Percentiles rank a stretch among this genome's conserved stretches.
Evolutionary conservation across 177 flowering plant genomes (phyloP).

Genomic region (Vitis hybrid): DNA sequence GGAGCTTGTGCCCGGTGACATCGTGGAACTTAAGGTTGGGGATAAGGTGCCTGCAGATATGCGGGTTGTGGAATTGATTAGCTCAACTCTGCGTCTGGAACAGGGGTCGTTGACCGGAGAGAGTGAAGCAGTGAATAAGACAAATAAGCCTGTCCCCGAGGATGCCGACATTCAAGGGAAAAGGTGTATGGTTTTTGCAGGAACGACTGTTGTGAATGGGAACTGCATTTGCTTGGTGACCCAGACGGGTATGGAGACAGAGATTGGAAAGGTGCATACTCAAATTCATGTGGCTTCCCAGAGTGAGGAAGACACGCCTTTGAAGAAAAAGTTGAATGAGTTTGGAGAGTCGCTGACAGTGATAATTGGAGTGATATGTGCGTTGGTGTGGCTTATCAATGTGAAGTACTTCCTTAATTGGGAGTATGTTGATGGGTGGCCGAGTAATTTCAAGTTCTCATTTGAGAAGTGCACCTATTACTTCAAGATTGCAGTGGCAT

Average conservation of each 20-base stretch:
- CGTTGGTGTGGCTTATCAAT: conserved; percentile 62
- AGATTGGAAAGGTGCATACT: conserved; percentile 59
- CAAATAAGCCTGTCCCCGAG: conserved; percentile 40
- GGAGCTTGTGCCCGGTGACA: conserved; percentile 60
- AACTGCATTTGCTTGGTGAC: conserved; percentile 52
- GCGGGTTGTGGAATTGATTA: conserved; percentile 46
- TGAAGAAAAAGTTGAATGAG: conserved; percentile 68
- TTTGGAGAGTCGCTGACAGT: conserved; percentile 56
- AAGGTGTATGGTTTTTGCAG: conserved; percentile 59
- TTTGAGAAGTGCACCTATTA: conserved; percentile 73
- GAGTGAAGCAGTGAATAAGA: conserved; percentile 60
- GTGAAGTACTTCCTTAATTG: conserved; percentile 64
- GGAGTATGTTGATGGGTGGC: conserved; percentile 61
- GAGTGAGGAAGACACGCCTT: conserved; percentile 57
- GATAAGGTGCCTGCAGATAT: conserved; percentile 65
- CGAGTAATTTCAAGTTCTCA: conserved; percentile 56
- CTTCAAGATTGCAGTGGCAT: conserved; percentile 69
- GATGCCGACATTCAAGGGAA: conserved; percentile 56
- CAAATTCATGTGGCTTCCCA: conserved; percentile 64
- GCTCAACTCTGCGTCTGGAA: conserved; percentile 55
- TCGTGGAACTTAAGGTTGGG: conserved; percentile 55
- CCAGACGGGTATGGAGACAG: conserved; percentile 54
- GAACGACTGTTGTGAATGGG: conserved; percentile 67
- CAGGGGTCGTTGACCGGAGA: conserved; percentile 66
- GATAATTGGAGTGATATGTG: conserved; percentile 56